Evolutionary conservation across 1,284 basidiomycete species (phyloP).

Genomic region (Coniferiporia sulphurascens): DNA sequence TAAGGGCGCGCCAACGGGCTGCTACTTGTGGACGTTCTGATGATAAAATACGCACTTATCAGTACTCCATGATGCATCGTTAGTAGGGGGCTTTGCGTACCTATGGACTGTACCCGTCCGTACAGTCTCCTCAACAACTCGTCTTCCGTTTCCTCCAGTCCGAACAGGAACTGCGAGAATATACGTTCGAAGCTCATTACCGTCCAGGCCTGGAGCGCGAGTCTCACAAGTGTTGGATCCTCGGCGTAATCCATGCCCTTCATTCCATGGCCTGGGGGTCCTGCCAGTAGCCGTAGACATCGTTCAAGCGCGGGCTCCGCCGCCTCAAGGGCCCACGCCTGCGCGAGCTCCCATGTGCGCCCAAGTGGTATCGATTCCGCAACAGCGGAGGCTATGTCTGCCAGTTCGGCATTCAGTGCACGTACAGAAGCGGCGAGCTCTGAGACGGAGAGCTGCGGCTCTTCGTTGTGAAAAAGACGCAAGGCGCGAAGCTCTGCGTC

Average conservation of each 20-base stretch:
- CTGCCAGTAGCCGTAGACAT: slow-evolving; percentile 29
- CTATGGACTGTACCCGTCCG: slow-evolving; percentile 31
- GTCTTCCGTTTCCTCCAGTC: slow-evolving; percentile 31
- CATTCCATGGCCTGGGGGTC: slow-evolving; percentile 23
- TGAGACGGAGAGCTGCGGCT: slow-evolving; percentile 8
- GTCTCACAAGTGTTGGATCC: slow-evolving; percentile 36
- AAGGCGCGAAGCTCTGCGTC: slow-evolving; percentile 15
- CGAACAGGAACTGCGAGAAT: slow-evolving; percentile 34
- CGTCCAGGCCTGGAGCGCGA: slow-evolving; percentile 38
- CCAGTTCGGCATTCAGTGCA: slow-evolving; percentile 15
- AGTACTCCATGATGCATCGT: background rate
- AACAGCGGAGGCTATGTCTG: slow-evolving; percentile 4
- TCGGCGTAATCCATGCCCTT: slow-evolving; percentile 28
- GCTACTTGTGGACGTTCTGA: slow-evolving; percentile 14
- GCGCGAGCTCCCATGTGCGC: slow-evolving; percentile 12
- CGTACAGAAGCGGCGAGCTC: slow-evolving; percentile 4
- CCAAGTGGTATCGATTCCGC: slow-evolving; percentile 6
- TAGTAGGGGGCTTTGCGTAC: slow-evolving; percentile 19
- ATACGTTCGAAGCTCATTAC: slow-evolving; percentile 32
- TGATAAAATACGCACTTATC: background rate
- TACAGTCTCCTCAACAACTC: slow-evolving; percentile 30
- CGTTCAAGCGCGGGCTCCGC: slow-evolving; percentile 29
- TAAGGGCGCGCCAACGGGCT: slow-evolving; percentile 17
- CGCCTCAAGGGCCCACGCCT: slow-evolving; percentile 17
- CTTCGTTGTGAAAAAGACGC: slow-evolving; percentile 11